These are phyloP conservation scores for Venturia carpophila DNA, from an alignment of 2,329 filamentous ascomycete species.

Conservation along the genomic window DNA sequence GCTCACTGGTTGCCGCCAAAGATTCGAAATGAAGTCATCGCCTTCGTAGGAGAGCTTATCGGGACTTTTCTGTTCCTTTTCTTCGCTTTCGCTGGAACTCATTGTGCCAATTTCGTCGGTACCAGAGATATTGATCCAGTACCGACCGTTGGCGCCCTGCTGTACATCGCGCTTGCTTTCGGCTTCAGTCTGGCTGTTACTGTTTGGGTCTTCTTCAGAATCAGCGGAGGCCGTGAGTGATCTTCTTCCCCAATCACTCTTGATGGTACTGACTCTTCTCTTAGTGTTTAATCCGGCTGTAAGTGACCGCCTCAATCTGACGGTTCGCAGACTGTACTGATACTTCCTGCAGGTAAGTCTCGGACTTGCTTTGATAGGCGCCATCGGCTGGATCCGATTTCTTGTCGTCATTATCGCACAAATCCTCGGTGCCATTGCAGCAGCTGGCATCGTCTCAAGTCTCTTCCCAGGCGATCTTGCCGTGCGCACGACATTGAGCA, in stretches of 20 bases:
- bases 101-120: slow-evolving; percentile 33
- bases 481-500: slow-evolving; percentile 39
- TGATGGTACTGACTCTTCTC: neutral
- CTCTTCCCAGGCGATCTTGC: slow-evolving; percentile 40
- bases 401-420: slow-evolving; percentile 38
- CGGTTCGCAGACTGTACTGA: neutral
- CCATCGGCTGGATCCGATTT: slow-evolving; percentile 39
- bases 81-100: slow-evolving; percentile 34
- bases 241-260: slow-evolving; percentile 10
- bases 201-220: slow-evolving; percentile 40
- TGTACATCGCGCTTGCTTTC: slow-evolving; percentile 36
- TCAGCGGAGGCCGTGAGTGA: slow-evolving; percentile 29
- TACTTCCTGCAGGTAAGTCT: slow-evolving; percentile 35
- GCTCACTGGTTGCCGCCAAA: slow-evolving; percentile 14
- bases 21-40: slow-evolving; percentile 35
- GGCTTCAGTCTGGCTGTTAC: slow-evolving; percentile 39
- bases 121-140: slow-evolving; percentile 20
- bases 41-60: slow-evolving; percentile 39
- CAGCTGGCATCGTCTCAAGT: slow-evolving; percentile 38
- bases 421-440: slow-evolving; percentile 38
- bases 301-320: neutral
- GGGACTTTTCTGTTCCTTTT: slow-evolving; percentile 41
- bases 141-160: slow-evolving; percentile 22
- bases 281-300: slow-evolving; percentile 29
- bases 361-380: slow-evolving; percentile 41